Evolutionary conservation across 768 basidiomycete species (phyloP).

Genomic region (Porpolomopsis calyptriformis): DNA sequence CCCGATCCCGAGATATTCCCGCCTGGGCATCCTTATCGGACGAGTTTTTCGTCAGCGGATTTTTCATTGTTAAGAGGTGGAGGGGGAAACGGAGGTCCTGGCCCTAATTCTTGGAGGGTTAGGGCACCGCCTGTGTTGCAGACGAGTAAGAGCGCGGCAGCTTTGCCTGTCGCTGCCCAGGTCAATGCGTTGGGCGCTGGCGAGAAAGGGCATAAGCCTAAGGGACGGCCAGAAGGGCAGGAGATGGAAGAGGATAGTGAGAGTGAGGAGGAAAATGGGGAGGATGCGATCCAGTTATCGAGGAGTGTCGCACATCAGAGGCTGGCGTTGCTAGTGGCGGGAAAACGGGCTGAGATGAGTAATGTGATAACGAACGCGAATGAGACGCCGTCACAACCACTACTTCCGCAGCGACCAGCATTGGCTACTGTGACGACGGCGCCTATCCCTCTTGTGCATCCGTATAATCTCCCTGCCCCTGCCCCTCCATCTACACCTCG

Average conservation of each 20-base stretch:
- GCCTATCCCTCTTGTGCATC: constrained; percentile 52
- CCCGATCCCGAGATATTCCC: constrained; percentile 57
- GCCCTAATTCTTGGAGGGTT: background rate
- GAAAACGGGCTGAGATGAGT: background rate
- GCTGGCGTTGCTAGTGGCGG: constrained; percentile 38
- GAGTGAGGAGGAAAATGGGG: constrained; percentile 36
- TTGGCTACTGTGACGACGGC: constrained; percentile 21
- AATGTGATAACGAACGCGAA: background rate
- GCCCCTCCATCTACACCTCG: constrained; percentile 69
- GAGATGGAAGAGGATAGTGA: constrained; percentile 64
- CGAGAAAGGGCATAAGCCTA: constrained; percentile 43
- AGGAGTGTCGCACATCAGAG: constrained; percentile 61
- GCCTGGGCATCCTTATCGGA: constrained; percentile 45
- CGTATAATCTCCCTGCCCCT: constrained; percentile 64
- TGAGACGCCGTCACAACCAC: constrained; percentile 8
- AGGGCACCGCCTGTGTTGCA: constrained; percentile 26
- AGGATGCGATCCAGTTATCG: constrained; percentile 41
- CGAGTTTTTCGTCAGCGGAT: constrained; percentile 33
- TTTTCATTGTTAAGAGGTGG: constrained; percentile 33
- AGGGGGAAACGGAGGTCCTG: constrained; percentile 6
- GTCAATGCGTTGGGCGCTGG: constrained; percentile 20
- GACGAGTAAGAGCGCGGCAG: constrained; percentile 48
- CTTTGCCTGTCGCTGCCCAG: constrained; percentile 45
- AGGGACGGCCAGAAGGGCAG: constrained; percentile 50
- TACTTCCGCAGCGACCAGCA: background rate